A percentile compares a stretch with the other conserved stretches of the same genome.
Conservation (phyloP, 345 rosid genomes). For the Leavenworthia alabamica region DNA sequence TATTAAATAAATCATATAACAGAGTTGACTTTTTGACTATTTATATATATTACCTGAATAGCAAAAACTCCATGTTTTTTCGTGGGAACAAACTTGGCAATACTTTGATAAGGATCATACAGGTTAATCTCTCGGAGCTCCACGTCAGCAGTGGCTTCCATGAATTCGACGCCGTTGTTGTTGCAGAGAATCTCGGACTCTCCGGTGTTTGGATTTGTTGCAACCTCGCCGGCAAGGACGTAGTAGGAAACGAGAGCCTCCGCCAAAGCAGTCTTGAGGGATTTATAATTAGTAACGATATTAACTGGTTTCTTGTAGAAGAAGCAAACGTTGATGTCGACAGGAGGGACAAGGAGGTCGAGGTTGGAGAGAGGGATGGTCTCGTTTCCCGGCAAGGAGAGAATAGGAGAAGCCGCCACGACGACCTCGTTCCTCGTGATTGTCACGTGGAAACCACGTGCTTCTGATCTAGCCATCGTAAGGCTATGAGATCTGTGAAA, state of each 20-base stretch:
- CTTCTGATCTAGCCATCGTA: background rate
- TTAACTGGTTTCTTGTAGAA: slow-evolving; percentile 39
- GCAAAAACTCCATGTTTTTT: slow-evolving; percentile 55
- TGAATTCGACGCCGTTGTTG: slow-evolving; percentile 70
- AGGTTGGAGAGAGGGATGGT: slow-evolving; percentile 59
- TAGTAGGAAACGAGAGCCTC: slow-evolving; percentile 60
- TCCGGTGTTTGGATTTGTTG: slow-evolving; percentile 35
- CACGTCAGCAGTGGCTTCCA: slow-evolving; percentile 56
- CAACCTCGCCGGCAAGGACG: slow-evolving; percentile 60
- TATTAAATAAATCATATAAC: too few relatives aligned
- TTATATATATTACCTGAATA: slow-evolving; percentile 46
- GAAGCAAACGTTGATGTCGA: slow-evolving; percentile 57
- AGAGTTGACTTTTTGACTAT: background rate
- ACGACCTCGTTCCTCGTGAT: background rate
- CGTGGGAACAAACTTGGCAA: slow-evolving; percentile 58
- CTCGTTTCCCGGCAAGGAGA: background rate
- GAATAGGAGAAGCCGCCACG: background rate
- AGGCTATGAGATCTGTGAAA: background rate
- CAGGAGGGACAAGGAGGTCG: slow-evolving; percentile 65
- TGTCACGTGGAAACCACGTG: background rate
- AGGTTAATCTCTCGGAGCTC: slow-evolving; percentile 46
- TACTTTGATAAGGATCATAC: slow-evolving; percentile 50
- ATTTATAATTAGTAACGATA: background rate
- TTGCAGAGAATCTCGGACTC: slow-evolving; percentile 77
- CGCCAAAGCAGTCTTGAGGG: slow-evolving; percentile 52